Percentiles rank a stretch among this genome's conserved stretches.
These are phyloP conservation scores for Apiotrichum brassicae DNA, from an alignment of 1,284 basidiomycete species.

Conservation along the genomic window DNA sequence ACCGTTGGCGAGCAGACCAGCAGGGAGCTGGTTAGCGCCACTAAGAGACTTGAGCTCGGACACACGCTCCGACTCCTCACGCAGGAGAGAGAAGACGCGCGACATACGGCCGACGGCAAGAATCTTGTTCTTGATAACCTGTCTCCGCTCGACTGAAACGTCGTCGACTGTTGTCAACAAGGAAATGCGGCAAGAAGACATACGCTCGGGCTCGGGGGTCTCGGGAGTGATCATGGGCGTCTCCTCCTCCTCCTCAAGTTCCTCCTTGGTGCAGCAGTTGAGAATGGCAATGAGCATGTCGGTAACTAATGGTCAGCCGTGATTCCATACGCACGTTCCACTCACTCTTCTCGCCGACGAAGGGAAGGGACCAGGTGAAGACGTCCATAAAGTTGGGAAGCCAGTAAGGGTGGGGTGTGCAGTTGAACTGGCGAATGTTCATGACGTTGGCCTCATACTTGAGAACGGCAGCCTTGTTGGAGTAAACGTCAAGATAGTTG, in stretches of 20 bases:
- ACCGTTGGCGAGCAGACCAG: constrained; percentile 78
- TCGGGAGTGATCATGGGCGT: constrained; percentile 43
- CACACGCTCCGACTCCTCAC: constrained; percentile 97
- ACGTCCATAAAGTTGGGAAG: constrained; percentile 99
- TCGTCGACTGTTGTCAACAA: constrained; percentile 39
- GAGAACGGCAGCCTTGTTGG: constrained; percentile 92
- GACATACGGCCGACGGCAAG: constrained; percentile 95
- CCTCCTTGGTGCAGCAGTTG: constrained; percentile 90
- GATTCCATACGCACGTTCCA: constrained; percentile 10
- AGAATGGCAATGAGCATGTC: constrained; percentile 95
- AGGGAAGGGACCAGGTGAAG: constrained; percentile 97
- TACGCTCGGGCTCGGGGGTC: constrained; percentile 25
- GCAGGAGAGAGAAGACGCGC: constrained; percentile 88
- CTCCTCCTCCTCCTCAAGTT: constrained; percentile 76
- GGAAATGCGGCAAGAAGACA: not conserved
- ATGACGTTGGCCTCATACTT: constrained; percentile 96
- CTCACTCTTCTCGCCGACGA: constrained; percentile 94
- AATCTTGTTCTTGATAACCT: constrained; percentile 95
- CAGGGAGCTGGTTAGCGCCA: constrained; percentile 71
- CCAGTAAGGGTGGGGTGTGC: constrained; percentile 92
- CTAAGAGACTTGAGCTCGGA: constrained; percentile 92
- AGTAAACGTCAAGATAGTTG: constrained; percentile 93
- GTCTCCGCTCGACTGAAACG: constrained; percentile 66
- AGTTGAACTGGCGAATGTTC: constrained; percentile 86
- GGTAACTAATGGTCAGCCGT: constrained; percentile 55